Evolutionary conservation across 768 basidiomycete genomes (phyloP).

Genomic region (Amanita pseudoporphyria): DNA sequence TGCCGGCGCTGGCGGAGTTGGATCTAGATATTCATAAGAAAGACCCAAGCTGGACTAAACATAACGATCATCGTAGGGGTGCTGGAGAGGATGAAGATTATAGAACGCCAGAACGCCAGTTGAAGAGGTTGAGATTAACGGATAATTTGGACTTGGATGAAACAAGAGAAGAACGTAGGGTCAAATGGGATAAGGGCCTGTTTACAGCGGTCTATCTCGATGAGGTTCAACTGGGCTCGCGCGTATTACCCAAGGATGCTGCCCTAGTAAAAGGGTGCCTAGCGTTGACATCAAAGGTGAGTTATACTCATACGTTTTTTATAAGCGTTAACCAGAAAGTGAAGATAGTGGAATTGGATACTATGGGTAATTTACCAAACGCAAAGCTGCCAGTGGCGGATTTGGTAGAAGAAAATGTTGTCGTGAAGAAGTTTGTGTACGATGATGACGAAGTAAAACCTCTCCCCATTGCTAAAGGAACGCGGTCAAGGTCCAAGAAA

Average conservation of each 20-base stretch:
- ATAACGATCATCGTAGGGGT: constrained; percentile 41
- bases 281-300: constrained; percentile 57
- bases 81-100: constrained; percentile 82
- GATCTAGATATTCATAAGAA: constrained; percentile 16
- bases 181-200: constrained; percentile 72
- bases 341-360: constrained; percentile 56
- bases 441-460: constrained; percentile 48
- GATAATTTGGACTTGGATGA: constrained; percentile 24
- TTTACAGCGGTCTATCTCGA: constrained; percentile 54
- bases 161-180: constrained; percentile 36
- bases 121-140: constrained; percentile 31
- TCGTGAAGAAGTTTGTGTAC: constrained; percentile 74
- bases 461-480: constrained; percentile 37
- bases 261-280: constrained; percentile 53
- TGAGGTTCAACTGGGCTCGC: constrained; percentile 46
- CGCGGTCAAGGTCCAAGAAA: constrained; percentile 49
- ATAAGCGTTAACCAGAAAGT: neutral
- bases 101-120: constrained; percentile 36
- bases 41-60: constrained; percentile 11
- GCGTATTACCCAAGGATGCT: constrained; percentile 30
- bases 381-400: constrained; percentile 45
- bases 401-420: constrained; percentile 53
- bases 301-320: neutral
- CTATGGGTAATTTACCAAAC: constrained; percentile 60
- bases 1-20: neutral